Evolutionary conservation across 768 basidiomycete genomes (phyloP).

Genomic region (Xerocomus brunneocitrinus): DNA sequence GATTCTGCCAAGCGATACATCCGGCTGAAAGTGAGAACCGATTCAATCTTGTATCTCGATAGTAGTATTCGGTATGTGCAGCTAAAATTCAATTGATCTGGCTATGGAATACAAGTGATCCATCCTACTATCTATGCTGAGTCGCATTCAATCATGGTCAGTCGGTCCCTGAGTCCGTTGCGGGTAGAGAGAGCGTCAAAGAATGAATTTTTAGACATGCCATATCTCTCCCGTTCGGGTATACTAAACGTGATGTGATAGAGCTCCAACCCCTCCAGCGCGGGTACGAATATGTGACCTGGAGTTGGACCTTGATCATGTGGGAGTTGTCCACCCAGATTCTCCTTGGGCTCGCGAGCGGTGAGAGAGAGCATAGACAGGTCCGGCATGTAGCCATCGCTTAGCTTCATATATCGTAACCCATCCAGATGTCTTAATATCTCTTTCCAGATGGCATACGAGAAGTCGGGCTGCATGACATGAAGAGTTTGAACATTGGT

Average conservation of each 20-base stretch:
- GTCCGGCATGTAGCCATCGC: not conserved
- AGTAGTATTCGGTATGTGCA: too few relatives aligned
- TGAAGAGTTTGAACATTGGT: not conserved
- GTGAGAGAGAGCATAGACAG: not conserved
- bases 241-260: not conserved
- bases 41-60: too few relatives aligned
- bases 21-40: too few relatives aligned
- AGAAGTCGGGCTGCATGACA: not conserved
- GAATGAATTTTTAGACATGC: not conserved
- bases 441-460: not conserved
- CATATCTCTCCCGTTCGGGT: too few relatives aligned
- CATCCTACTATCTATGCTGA: too few relatives aligned
- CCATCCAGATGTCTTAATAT: not conserved
- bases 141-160: too few relatives aligned
- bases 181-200: not conserved
- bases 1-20: too few relatives aligned
- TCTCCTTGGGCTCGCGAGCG: not conserved
- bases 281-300: not conserved
- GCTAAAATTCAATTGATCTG: too few relatives aligned
- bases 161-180: not conserved
- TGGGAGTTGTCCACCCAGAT: not conserved
- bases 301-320: not conserved
- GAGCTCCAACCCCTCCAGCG: not conserved
- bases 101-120: too few relatives aligned
- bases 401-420: not conserved